phyloP scores from a whole-genome alignment of 495 filamentous ascomycete genomes.

The Beverwykella pulmonaria region DNA sequence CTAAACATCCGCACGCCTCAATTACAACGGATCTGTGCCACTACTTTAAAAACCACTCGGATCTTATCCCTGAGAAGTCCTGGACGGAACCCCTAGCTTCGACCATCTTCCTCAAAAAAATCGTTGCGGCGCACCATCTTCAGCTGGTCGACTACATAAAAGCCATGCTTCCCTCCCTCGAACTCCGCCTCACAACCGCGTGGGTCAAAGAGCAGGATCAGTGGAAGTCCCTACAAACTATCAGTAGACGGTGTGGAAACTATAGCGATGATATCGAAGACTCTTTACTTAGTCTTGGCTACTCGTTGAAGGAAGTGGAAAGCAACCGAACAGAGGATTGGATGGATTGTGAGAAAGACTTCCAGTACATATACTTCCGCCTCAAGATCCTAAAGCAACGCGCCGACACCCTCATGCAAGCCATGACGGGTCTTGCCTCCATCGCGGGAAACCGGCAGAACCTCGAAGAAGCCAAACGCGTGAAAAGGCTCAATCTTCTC shows the following conservation, averaged over 20 bases:
- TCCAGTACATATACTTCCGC: conserved; percentile 36
- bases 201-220: conserved; percentile 36
- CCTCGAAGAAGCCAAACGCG: conserved; percentile 35
- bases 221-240: conserved; percentile 35
- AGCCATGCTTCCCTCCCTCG: conserved; percentile 36
- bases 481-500: conserved; percentile 31
- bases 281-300: conserved; percentile 30
- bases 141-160: conserved; percentile 38
- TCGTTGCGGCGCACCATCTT: conserved; percentile 33
- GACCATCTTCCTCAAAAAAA: conserved; percentile 34
- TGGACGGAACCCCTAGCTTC: conserved; percentile 25
- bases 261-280: conserved; percentile 39
- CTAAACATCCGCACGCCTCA: conserved; percentile 23
- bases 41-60: conserved; percentile 26
- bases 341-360: conserved; percentile 25
- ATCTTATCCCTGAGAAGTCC: conserved; percentile 5
- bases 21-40: conserved; percentile 26
- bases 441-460: conserved; percentile 37
- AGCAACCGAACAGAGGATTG: conserved; percentile 3
- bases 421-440: conserved; percentile 35
- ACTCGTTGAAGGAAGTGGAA: conserved; percentile 7
- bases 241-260: conserved; percentile 34
- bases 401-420: conserved; percentile 32
- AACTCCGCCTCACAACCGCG: conserved; percentile 26
- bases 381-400: conserved; percentile 35